Conservation (phyloP, 129 eudicot species). For the carrot (Daucus carota) region DNA sequence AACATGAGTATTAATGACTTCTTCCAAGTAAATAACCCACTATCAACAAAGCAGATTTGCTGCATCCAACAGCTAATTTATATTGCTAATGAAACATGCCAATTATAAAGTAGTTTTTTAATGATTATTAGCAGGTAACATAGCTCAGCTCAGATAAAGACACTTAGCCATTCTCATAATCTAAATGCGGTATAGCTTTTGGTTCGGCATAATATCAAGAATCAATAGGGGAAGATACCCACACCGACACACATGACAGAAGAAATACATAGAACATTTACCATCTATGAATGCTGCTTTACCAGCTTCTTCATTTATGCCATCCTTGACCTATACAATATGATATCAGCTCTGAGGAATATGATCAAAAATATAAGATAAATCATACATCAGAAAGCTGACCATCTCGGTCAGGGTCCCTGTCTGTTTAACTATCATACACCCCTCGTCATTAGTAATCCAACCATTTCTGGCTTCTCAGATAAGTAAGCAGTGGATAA, state of each 20-base stretch:
- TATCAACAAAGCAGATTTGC: not conserved
- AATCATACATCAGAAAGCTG: not conserved
- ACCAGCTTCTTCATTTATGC: slow-evolving; percentile 15
- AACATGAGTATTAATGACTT: not conserved
- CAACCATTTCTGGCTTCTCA: not conserved
- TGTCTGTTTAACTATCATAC: not conserved
- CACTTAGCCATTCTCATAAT: not conserved
- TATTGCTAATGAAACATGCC: not conserved
- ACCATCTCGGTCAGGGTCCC: not conserved
- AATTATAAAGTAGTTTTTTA: not conserved
- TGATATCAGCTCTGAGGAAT: slow-evolving; percentile 5
- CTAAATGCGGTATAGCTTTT: not conserved
- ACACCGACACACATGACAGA: too few relatives aligned
- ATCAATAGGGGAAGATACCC: too few relatives aligned
- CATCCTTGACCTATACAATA: slow-evolving; percentile 22
- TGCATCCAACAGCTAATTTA: not conserved
- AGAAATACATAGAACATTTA: not conserved
- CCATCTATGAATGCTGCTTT: slow-evolving; percentile 20
- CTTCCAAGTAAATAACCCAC: not conserved
- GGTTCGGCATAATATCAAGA: too few relatives aligned
- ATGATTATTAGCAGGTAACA: not conserved
- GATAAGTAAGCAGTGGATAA: not conserved
- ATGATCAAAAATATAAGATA: not conserved
- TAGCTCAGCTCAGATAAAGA: not conserved
- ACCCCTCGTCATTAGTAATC: not conserved